These are phyloP conservation scores for Leccinum obscurum DNA, from an alignment of 768 basidiomycete species.

Conservation along the genomic window DNA sequence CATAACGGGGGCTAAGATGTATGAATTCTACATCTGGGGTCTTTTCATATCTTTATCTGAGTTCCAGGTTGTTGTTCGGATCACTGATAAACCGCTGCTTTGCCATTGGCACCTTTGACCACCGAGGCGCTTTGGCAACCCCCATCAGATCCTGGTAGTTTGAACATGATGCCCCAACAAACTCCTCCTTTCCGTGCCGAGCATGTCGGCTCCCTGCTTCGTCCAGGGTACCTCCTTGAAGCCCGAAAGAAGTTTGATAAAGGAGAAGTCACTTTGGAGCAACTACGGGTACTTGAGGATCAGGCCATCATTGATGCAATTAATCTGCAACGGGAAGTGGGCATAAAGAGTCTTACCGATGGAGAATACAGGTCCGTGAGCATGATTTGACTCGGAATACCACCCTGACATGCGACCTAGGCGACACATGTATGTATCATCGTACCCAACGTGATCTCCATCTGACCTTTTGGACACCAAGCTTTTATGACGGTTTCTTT, in stretches of 20 bases:
- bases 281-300: background rate
- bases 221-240: background rate
- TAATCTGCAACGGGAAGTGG: background rate
- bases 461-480: slow-evolving; percentile 3
- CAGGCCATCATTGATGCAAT: background rate
- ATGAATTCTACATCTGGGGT: background rate
- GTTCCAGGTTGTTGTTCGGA: background rate
- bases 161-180: background rate
- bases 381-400: background rate
- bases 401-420: slow-evolving; percentile 12
- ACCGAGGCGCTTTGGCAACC: too few species aligned
- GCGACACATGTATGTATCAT: slow-evolving; percentile 26
- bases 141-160: background rate
- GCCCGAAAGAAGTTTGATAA: background rate
- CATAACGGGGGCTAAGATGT: background rate
- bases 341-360: background rate
- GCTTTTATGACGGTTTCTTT: slow-evolving; percentile 32
- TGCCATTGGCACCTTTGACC: background rate
- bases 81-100: background rate
- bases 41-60: background rate
- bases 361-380: background rate
- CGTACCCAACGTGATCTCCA: background rate
- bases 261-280: background rate
- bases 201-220: background rate
- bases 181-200: background rate